Conservation (phyloP, 2,329 filamentous ascomycete species). For the Nakataea oryzae region DNA sequence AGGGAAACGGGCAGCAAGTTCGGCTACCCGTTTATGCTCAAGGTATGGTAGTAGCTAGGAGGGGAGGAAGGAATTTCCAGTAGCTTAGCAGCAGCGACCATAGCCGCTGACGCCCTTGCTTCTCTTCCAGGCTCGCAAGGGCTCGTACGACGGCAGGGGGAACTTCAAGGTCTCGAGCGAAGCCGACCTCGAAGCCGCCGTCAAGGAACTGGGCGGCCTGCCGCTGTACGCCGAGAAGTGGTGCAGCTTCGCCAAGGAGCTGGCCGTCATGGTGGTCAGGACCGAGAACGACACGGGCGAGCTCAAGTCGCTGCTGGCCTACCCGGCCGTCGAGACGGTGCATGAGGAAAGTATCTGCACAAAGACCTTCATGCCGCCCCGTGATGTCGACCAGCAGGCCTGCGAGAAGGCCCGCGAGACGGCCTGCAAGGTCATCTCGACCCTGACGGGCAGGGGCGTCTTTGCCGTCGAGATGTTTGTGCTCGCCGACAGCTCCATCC, state of each 20-base stretch:
- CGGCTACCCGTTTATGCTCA: slow-evolving; percentile 85
- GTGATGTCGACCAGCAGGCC: slow-evolving; percentile 51
- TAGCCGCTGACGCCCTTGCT: neutral
- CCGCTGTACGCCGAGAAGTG: slow-evolving; percentile 85
- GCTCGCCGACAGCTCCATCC: slow-evolving; percentile 57
- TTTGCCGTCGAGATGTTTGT: slow-evolving; percentile 98
- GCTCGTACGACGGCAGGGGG: slow-evolving; percentile 84
- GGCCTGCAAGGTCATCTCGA: slow-evolving; percentile 67
- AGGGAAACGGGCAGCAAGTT: slow-evolving; percentile 51
- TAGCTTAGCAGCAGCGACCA: neutral
- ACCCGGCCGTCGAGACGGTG: slow-evolving; percentile 86
- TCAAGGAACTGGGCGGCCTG: slow-evolving; percentile 57
- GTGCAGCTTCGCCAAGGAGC: slow-evolving; percentile 74
- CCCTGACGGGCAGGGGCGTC: slow-evolving; percentile 79
- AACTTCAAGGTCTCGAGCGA: slow-evolving; percentile 40
- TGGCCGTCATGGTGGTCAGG: slow-evolving; percentile 91
- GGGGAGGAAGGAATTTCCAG: too few relatives aligned
- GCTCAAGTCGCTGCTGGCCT: slow-evolving; percentile 50
- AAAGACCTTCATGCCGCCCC: slow-evolving; percentile 76
- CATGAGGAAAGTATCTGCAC: slow-evolving; percentile 96
- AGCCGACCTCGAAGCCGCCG: slow-evolving; percentile 47
- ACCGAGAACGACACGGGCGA: slow-evolving; percentile 57
- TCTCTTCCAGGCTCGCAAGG: slow-evolving; percentile 49
- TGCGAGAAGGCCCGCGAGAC: slow-evolving; percentile 61
- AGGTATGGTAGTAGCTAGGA: slow-evolving; percentile 36